Evolutionary conservation across 805 yeast genomes (phyloP).

Genomic region (Metschnikowia cubensis): DNA sequence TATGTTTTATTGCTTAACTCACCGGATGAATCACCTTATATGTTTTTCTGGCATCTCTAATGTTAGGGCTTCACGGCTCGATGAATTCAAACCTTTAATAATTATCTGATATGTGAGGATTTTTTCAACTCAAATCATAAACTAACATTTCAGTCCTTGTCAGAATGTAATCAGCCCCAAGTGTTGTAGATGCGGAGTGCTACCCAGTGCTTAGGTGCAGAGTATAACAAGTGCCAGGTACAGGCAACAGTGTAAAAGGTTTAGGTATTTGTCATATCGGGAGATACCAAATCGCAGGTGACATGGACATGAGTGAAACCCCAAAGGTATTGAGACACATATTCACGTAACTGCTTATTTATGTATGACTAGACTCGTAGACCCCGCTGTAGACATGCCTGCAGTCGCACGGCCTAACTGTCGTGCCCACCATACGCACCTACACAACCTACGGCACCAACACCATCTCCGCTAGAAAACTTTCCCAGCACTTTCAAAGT

Average conservation of each 20-base stretch:
- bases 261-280: not conserved
- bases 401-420: not conserved
- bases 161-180: not conserved
- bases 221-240: not conserved
- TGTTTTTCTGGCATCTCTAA: conserved; percentile 90
- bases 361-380: not conserved
- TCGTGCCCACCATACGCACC: not conserved
- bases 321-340: too few relatives aligned
- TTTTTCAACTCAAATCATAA: not conserved
- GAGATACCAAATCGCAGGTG: too few relatives aligned
- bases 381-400: not conserved
- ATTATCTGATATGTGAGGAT: conserved; percentile 46
- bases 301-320: too few relatives aligned
- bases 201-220: not conserved
- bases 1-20: conserved; percentile 1
- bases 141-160: conserved; percentile 6
- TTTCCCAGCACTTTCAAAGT: not conserved
- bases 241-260: not conserved
- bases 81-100: conserved; percentile 77
- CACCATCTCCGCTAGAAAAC: not conserved
- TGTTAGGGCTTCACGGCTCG: conserved; percentile 75
- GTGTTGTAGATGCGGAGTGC: not conserved
- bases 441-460: not conserved
- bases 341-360: too few relatives aligned
- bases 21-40: conserved; percentile 36